A percentile compares a stretch with the other conserved stretches of the same genome.
Conservation (phyloP, 2,329 filamentous ascomycete species). For the Alternaria longipes region DNA sequence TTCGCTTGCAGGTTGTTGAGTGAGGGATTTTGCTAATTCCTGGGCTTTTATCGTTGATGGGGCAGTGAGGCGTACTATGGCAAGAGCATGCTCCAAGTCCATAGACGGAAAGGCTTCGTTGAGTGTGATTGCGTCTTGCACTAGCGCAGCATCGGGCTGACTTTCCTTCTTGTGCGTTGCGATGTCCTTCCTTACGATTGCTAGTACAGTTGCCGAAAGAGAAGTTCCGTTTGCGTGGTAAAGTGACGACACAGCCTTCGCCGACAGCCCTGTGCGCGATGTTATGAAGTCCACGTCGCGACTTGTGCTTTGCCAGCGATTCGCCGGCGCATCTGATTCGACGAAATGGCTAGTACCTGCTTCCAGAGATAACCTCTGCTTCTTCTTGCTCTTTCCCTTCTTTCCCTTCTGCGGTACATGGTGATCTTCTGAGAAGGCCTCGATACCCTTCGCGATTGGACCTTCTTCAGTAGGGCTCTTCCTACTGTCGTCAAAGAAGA, state of each 20-base stretch:
- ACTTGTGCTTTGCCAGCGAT: slow-evolving; percentile 67
- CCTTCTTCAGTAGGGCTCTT: slow-evolving; percentile 57
- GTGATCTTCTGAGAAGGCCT: slow-evolving; percentile 75
- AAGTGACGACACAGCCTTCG: slow-evolving; percentile 61
- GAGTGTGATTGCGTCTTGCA: slow-evolving; percentile 64
- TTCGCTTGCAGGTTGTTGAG: slow-evolving; percentile 47
- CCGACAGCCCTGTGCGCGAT: slow-evolving; percentile 59
- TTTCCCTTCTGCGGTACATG: slow-evolving; percentile 52
- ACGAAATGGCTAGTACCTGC: slow-evolving; percentile 34
- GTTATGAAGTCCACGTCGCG: slow-evolving; percentile 70
- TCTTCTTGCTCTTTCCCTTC: slow-evolving; percentile 57
- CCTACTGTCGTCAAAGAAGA: slow-evolving; percentile 76
- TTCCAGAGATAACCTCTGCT: slow-evolving; percentile 38
- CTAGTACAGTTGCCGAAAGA: slow-evolving; percentile 63
- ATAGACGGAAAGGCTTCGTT: slow-evolving; percentile 64
- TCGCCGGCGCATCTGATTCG: slow-evolving; percentile 45
- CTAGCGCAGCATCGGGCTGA: slow-evolving; percentile 54
- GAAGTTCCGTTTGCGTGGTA: slow-evolving; percentile 69
- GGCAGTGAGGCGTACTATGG: slow-evolving; percentile 65
- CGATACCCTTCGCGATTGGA: slow-evolving; percentile 72
- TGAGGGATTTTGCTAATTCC: slow-evolving; percentile 67
- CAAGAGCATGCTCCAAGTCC: slow-evolving; percentile 58
- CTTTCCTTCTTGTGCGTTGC: slow-evolving; percentile 48
- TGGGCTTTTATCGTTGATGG: slow-evolving; percentile 66
- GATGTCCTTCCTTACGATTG: slow-evolving; percentile 61